Evolutionary conservation across 1,284 basidiomycete genomes (phyloP).

Genomic region (Cryptococcus sp.): DNA sequence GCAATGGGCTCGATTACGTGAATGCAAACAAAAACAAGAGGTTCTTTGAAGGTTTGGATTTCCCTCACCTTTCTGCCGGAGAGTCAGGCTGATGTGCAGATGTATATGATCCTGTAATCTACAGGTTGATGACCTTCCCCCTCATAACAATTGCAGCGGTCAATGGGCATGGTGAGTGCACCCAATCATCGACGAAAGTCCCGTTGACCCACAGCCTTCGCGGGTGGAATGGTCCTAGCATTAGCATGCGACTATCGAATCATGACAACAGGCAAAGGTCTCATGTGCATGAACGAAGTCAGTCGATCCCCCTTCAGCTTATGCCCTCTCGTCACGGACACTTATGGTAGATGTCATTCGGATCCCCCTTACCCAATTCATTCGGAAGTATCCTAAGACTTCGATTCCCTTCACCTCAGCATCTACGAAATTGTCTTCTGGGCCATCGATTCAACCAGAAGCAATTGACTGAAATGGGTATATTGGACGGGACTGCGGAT

Average conservation of each 20-base stretch:
- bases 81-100: constrained; percentile 24
- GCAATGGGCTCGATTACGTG: constrained; percentile 75
- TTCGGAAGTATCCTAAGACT: constrained; percentile 63
- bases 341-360: constrained; percentile 77
- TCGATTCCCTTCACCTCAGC: constrained; percentile 60
- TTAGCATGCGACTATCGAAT: constrained; percentile 84
- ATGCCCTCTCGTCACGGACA: no score
- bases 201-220: constrained; percentile 57
- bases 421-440: constrained; percentile 70
- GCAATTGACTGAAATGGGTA: constrained; percentile 63
- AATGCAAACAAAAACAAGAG: constrained; percentile 59
- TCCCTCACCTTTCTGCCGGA: not conserved
- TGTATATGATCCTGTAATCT: constrained; percentile 43
- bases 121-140: constrained; percentile 48
- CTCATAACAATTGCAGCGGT: constrained; percentile 71
- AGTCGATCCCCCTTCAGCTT: no score
- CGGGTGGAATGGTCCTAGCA: constrained; percentile 75
- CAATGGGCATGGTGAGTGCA: constrained; percentile 68
- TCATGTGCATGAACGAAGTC: constrained; percentile 92
- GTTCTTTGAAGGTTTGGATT: constrained; percentile 66
- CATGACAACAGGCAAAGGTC: constrained; percentile 77
- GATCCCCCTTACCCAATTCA: constrained; percentile 69
- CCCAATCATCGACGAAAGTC: no score
- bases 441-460: constrained; percentile 74
- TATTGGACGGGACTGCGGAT: constrained; percentile 68